Base-by-base conservation (phyloP, 2,329 filamentous ascomycete genomes). In the Monascus ruber region DNA sequence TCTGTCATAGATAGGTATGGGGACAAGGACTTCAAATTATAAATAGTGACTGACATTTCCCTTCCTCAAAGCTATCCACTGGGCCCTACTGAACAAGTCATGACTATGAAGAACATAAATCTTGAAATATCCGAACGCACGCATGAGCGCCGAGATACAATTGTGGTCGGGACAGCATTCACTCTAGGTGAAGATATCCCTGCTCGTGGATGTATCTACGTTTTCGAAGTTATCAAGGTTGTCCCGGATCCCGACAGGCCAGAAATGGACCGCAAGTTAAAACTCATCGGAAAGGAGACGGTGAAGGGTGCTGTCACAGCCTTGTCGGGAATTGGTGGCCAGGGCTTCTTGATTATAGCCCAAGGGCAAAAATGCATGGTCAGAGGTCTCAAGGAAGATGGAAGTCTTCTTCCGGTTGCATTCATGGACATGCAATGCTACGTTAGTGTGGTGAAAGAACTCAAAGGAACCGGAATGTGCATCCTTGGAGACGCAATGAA, bases 341-440 rank as follows among this genome's bases (percentile, higher is more conserved):
- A 91, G 62, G 91, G 84, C 1, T 86, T 89, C 49, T 79, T 93
- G 72, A 80, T 91, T 45, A 84, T 84, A 32, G 87, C 88, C 0
- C 91, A 98, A 57, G 91, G 91, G 1, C 88, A 95, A 55, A 98
- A 98, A 63, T 89, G 87, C 59, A 93, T 98, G 83, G 87, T 98
- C 1, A 76, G 91, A 42, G 91, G 91, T 32, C 72, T 98, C 3
- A 95, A 95, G 59, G 91, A 98, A 60, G 91, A 98, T 56, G 86
- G 88, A 1, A 87, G 84, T 1, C 73, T 96, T 38, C 71, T 96
- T 1, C 91, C 91, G 0, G 89, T 98, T 3, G 91, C 91, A 0
- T 98, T 98, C 56, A 83, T 98, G 72, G 91, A 98, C 55, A 93
- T 95, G 79, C 91, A 85, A 64, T 93, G 85, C 62, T 91, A 94